Evolutionary conservation across 495 filamentous ascomycete genomes (phyloP).

Genomic region (Talaromyces adpressus): DNA sequence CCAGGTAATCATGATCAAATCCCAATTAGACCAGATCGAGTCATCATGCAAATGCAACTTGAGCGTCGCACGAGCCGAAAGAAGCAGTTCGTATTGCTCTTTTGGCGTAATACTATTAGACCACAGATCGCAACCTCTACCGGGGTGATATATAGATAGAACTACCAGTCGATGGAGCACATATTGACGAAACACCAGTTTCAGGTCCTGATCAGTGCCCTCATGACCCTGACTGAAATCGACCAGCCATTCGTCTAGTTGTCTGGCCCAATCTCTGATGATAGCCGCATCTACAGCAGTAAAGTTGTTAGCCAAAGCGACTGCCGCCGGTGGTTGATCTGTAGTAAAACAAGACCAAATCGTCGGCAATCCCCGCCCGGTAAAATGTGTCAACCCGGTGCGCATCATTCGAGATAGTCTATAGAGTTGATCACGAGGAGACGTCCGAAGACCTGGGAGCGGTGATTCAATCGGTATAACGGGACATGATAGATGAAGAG

Average conservation of each 20-base stretch:
- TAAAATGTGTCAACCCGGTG: slow-evolving; percentile 8
- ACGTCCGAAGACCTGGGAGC: slow-evolving; percentile 5
- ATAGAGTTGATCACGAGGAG: slow-evolving; percentile 7
- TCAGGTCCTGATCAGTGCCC: slow-evolving; percentile 5
- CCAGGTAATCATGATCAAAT: slow-evolving; percentile 9
- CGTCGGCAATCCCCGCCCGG: slow-evolving; percentile 7
- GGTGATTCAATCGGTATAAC: slow-evolving; percentile 8
- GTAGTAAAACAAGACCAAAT: slow-evolving; percentile 9
- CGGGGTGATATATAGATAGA: slow-evolving; percentile 6
- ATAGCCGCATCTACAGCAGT: slow-evolving; percentile 6
- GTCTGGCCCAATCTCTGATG: slow-evolving; percentile 7
- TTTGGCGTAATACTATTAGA: slow-evolving; percentile 8
- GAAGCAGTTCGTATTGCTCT: slow-evolving; percentile 7
- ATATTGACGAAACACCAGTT: slow-evolving; percentile 7
- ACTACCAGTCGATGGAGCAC: slow-evolving; percentile 8
- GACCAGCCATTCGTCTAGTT: slow-evolving; percentile 9
- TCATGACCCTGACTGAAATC: slow-evolving; percentile 4
- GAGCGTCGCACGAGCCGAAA: slow-evolving; percentile 8
- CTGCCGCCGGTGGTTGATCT: background rate
- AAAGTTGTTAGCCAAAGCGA: background rate
- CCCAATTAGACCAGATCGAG: slow-evolving; percentile 8
- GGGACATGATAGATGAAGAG: slow-evolving; percentile 9
- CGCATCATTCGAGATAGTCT: slow-evolving; percentile 7
- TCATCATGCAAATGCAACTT: slow-evolving; percentile 9
- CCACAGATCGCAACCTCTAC: slow-evolving; percentile 6